Base-by-base conservation (phyloP, 768 basidiomycete genomes). In the Piloderma croceum region DNA sequence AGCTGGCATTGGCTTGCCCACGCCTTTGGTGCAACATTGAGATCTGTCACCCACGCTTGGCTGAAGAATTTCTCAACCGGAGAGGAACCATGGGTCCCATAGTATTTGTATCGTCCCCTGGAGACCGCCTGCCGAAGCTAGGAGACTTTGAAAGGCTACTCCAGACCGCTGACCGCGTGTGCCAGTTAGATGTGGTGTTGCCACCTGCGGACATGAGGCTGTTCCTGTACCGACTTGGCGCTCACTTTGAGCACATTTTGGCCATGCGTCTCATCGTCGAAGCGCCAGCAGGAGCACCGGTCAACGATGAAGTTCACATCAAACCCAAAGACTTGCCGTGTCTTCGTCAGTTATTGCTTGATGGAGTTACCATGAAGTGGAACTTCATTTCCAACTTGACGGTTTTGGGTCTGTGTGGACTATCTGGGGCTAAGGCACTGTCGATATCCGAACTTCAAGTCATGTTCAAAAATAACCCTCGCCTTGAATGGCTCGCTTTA, bases 21-120 rank as follows among this genome's bases (percentile, higher is more conserved):
- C 51, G 64, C 9, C 61, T 71, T 21, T 71, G 70, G 70, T 56
- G 53, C 11, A 51, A 41, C 38, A 67, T 71, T 36, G 67, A 69
- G 46, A 54, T 71, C 23, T 52, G 57, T 41, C 53, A 67, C 37
- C 21, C 57, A 7, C 51, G 51, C 22, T 57, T 65, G 22, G 60
- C 67, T n/a, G 46, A 45, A 11, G 56, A 62, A 40, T 68, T 59
- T 32, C 58, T 71, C 19, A 24, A 47, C 33, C 64, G 67, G 18
- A 68, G 66, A 6, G 56, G 55, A 34, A 15, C 45, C 7, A n/a
- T n/a, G n/a, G 60, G 60, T 2, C 64, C 67, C 18, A 53, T 71
- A 51, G 70, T 45, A 49, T 62, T 3, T 58, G 61, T 18, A 43
- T 53, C 4, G 58, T 60, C 15, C 54, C 62, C 5, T 43, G 54